These are phyloP conservation scores for Nicotiana noctiflora DNA, from an alignment of 257 asterid species.

Conservation along the genomic window DNA sequence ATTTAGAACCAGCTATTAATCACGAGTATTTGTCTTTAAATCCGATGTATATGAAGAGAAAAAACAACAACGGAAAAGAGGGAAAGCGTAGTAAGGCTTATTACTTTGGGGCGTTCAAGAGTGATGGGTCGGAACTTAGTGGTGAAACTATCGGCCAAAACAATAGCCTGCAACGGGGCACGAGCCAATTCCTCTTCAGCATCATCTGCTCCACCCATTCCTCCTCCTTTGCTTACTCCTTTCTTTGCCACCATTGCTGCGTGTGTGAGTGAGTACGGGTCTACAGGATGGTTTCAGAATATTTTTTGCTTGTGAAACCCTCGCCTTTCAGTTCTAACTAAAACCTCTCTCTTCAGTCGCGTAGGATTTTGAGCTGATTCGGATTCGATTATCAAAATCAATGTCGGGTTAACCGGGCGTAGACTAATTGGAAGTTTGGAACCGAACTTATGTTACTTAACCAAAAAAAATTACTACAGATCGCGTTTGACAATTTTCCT, in stretches of 20 bases:
- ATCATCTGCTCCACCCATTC: conserved; percentile 46
- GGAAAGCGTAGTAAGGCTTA: conserved; percentile 5
- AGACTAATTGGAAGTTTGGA: background rate
- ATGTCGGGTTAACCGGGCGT: background rate
- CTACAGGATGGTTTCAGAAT: background rate
- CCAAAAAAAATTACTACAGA: too few species aligned
- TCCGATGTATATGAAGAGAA: too few species aligned
- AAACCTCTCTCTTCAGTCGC: background rate
- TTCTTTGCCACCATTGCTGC: conserved; percentile 64
- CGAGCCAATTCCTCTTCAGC: conserved; percentile 69
- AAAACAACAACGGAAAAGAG: background rate
- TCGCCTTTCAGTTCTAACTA: background rate
- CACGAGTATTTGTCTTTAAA: background rate
- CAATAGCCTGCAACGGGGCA: conserved; percentile 74
- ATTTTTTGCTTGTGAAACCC: background rate
- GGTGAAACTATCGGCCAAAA: conserved; percentile 92
- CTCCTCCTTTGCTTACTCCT: conserved; percentile 39
- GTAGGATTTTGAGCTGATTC: background rate
- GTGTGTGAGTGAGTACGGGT: too few species aligned
- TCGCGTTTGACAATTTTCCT: too few species aligned
- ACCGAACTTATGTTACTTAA: background rate
- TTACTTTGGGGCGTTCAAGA: conserved; percentile 90
- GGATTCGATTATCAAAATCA: background rate
- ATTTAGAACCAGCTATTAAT: background rate
- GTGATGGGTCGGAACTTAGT: conserved; percentile 95